These are phyloP conservation scores for Hyaloscypha finlandica DNA, from an alignment of 495 filamentous ascomycete genomes.

Conservation along the genomic window DNA sequence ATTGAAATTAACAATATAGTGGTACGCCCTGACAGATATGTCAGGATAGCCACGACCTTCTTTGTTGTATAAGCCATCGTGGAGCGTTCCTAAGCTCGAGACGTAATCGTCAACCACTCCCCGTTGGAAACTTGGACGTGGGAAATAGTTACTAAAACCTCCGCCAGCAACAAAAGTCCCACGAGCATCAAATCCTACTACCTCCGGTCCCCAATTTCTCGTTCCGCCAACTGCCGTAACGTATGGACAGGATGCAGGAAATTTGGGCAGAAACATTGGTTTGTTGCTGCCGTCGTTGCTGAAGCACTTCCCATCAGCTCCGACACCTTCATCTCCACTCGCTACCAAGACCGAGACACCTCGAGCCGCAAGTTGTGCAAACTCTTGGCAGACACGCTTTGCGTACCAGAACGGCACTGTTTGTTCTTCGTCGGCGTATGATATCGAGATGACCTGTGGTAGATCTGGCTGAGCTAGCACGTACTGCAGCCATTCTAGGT, in stretches of 20 bases:
- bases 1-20: conserved; percentile 71
- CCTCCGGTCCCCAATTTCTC: conserved; percentile 56
- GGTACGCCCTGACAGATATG: conserved; percentile 65
- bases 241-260: conserved; percentile 77
- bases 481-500: too few species aligned
- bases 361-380: conserved; percentile 70
- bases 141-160: conserved; percentile 71
- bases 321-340: conserved; percentile 70
- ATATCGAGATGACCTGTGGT: too few species aligned
- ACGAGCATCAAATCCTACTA: conserved; percentile 58
- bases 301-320: conserved; percentile 51
- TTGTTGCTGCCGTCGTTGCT: too few species aligned
- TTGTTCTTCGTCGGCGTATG: too few species aligned
- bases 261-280: too few species aligned
- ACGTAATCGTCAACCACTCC: conserved; percentile 23
- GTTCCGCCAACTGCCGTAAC: conserved; percentile 77
- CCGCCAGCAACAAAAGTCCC: too few species aligned
- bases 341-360: conserved; percentile 73
- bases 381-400: too few species aligned
- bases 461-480: too few species aligned
- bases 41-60: conserved; percentile 65
- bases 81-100: too few species aligned
- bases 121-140: conserved; percentile 65
- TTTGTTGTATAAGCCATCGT: conserved; percentile 28
- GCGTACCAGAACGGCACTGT: too few species aligned